Percentiles rank a stretch among this genome's conserved stretches.
Conservation (phyloP, 306 rosid genomes). For the Hippophae rhamnoides region DNA sequence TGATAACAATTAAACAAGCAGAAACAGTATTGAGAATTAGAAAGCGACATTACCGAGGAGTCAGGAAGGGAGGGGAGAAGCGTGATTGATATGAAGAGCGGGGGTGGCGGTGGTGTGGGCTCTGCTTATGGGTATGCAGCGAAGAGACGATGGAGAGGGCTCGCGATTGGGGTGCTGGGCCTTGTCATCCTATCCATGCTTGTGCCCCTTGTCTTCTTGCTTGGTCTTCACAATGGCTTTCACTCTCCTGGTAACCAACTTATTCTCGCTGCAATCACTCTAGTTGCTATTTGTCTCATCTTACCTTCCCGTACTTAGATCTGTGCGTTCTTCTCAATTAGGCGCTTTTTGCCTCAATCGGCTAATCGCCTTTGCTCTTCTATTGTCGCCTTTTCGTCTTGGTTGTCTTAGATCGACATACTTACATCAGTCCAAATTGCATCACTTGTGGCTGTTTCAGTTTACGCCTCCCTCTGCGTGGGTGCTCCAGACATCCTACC, state of each 20-base stretch:
- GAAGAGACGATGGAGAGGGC: constrained; percentile 82
- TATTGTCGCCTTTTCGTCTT: too few species aligned
- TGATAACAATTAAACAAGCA: too few species aligned
- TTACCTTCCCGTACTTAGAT: constrained; percentile 33
- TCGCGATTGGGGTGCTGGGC: constrained; percentile 76
- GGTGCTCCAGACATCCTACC: too few species aligned
- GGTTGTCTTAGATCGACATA: constrained; percentile 12
- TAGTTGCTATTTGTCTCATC: neutral
- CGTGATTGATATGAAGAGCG: constrained; percentile 42
- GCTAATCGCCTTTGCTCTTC: neutral
- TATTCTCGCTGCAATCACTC: constrained; percentile 1
- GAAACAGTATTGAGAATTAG: too few species aligned
- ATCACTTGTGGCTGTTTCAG: too few species aligned
- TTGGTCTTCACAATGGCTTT: constrained; percentile 88
- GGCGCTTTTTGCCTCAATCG: neutral
- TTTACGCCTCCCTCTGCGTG: too few species aligned
- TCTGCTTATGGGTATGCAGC: constrained; percentile 41
- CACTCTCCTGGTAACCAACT: constrained; percentile 53
- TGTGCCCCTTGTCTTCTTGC: constrained; percentile 87
- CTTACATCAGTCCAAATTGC: neutral
- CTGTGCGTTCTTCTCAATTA: constrained; percentile 23
- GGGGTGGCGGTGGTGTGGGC: constrained; percentile 29
- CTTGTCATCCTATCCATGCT: constrained; percentile 93
- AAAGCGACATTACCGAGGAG: neutral
- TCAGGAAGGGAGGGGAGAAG: neutral